Evolutionary conservation across 1,139 yeast genomes (phyloP).

Genomic region (Kluyveromyces marxianus): DNA sequence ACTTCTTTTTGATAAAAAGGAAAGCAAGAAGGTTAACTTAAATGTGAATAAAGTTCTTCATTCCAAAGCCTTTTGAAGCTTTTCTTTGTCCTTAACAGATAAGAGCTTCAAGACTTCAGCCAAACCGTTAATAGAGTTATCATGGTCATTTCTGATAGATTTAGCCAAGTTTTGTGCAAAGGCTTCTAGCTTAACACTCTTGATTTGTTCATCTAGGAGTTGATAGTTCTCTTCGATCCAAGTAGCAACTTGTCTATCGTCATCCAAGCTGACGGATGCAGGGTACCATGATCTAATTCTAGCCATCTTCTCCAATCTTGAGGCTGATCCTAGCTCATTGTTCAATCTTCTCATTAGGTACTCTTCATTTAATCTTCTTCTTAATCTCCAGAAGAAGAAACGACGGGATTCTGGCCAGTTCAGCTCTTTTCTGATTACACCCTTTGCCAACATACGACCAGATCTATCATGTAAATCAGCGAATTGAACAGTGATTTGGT

Average conservation of each 20-base stretch:
- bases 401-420: slow-evolving; percentile 87
- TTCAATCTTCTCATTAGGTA: slow-evolving; percentile 71
- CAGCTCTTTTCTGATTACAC: slow-evolving; percentile 75
- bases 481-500: slow-evolving; percentile 89
- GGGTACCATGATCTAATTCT: slow-evolving; percentile 87
- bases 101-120: slow-evolving; percentile 54
- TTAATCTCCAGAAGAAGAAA: slow-evolving; percentile 97
- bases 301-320: slow-evolving; percentile 75
- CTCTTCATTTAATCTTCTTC: slow-evolving; percentile 93
- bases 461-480: slow-evolving; percentile 97
- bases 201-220: slow-evolving; percentile 52
- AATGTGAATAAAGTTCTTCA: slow-evolving; percentile 6
- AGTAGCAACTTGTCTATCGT: slow-evolving; percentile 72
- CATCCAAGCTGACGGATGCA: slow-evolving; percentile 56
- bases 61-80: slow-evolving; percentile 31
- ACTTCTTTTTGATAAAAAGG: background rate
- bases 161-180: slow-evolving; percentile 55
- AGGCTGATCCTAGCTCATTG: slow-evolving; percentile 52
- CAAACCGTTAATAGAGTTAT: slow-evolving; percentile 48
- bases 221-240: slow-evolving; percentile 82
- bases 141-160: slow-evolving; percentile 50
- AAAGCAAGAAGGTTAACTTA: background rate
- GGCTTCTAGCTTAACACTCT: slow-evolving; percentile 56
- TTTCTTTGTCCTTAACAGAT: slow-evolving; percentile 54
- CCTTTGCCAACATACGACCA: slow-evolving; percentile 95